Evolutionary conservation across 768 basidiomycete species (phyloP).

Genomic region (Chalciporus chontae): DNA sequence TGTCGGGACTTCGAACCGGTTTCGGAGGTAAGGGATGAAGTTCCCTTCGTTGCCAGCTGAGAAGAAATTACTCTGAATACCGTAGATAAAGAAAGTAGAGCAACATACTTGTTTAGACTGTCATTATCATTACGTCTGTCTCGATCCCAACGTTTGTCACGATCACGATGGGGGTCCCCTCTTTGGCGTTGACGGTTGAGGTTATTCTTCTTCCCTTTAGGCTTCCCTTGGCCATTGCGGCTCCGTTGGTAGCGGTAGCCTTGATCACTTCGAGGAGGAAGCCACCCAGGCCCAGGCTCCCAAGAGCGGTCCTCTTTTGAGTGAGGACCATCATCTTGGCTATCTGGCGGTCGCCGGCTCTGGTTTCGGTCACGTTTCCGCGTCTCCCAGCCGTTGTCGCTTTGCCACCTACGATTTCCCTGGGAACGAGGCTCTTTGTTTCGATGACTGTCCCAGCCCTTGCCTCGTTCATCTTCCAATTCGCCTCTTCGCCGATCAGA

Average conservation of each 20-base stretch:
- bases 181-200: constrained; percentile 32
- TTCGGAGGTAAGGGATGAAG: constrained; percentile 39
- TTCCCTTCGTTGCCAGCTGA: constrained; percentile 69
- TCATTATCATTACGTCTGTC: constrained; percentile 56
- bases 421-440: constrained; percentile 32
- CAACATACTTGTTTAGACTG: constrained; percentile 70
- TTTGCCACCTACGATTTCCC: constrained; percentile 33
- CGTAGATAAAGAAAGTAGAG: constrained; percentile 7
- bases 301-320: constrained; percentile 55
- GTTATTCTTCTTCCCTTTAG: constrained; percentile 35
- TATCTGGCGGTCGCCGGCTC: constrained; percentile 32
- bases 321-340: constrained; percentile 19
- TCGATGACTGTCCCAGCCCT: constrained; percentile 35
- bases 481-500: constrained; percentile 40
- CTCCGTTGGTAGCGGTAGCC: constrained; percentile 35
- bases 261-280: constrained; percentile 41
- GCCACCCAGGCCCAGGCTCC: constrained; percentile 73
- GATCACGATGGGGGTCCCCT: constrained; percentile 26
- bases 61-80: constrained; percentile 7
- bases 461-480: constrained; percentile 36
- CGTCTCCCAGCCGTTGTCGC: constrained; percentile 49
- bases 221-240: constrained; percentile 37
- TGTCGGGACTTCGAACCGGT: constrained; percentile 32
- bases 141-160: constrained; percentile 32
- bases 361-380: constrained; percentile 46